Base-by-base conservation (phyloP, 2,329 filamentous ascomycete genomes). In the Capronia epimyces region DNA sequence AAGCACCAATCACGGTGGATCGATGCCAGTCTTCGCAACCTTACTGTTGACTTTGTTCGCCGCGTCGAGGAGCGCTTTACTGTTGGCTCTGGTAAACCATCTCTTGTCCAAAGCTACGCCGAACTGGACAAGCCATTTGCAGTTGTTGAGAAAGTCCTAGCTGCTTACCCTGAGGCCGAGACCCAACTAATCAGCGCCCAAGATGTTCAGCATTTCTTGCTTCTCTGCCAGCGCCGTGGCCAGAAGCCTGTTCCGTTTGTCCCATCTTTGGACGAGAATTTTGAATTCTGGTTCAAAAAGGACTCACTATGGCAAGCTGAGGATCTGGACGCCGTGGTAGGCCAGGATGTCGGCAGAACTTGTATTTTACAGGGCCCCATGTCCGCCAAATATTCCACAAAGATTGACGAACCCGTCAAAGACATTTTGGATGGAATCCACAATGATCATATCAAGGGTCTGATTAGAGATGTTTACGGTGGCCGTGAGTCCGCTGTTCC, bases 261-360 rank as follows among this genome's bases (percentile, higher is more conserved):
- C 24, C 93, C 93, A 3, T 78, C 86, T n/a, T 78, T 98, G 18
- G 93, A 98, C 63, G 89, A 95, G 57, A 95, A 91, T 67, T 98
- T 98, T 61, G 93, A 98, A 67, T 95, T 94, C 73, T 98, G 89
- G 76, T 98, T 98, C 84, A 98, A 98, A 83, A 98, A 98, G 76
- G 93, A 98, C 69, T 98, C 93, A 1, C 80, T 98, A 6, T 98
- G 93, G 93, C 93, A 98, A 72, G 97, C 93, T 1, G 93, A 98
- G 71, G 93, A 98, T 65, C 78, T 98, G 9, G 91, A 94, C 64
- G 93, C 93, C 47, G 90, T 98, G 51, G 90, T 96, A 55, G 91
- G 79, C 61, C 93, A 97, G 71, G 94, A 98, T 66, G 93, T 98
- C 52, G 90, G 89, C 58, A 83, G 94, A 66, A 95, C 90, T 39